Conservation (phyloP, 352 stramenopile genomes). For the Globisporangium middletonii region DNA sequence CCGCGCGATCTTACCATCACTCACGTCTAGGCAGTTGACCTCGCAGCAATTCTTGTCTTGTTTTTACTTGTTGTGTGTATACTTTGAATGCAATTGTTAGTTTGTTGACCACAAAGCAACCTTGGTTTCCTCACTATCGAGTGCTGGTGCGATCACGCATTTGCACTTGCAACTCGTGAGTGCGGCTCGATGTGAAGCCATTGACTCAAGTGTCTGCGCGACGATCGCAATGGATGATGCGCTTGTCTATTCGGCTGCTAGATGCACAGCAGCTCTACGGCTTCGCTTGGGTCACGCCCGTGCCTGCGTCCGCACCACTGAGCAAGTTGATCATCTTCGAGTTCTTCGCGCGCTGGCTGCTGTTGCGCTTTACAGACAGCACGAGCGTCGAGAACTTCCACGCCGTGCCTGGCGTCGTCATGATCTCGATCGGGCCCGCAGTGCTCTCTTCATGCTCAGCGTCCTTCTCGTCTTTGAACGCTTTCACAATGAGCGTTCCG, state of each 20-base stretch:
- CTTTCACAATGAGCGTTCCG: conserved; percentile 69
- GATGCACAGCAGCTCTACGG: background rate
- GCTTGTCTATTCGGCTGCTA: conserved; percentile 8
- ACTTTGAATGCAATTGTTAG: no score
- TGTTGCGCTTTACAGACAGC: conserved; percentile 52
- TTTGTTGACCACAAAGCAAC: no score
- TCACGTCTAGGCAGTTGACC: no score
- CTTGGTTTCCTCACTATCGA: no score
- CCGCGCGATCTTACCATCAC: no score
- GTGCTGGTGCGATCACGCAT: background rate
- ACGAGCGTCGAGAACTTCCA: conserved; percentile 77
- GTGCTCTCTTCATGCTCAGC: conserved; percentile 8
- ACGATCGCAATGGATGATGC: background rate
- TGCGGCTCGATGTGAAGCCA: conserved; percentile 9
- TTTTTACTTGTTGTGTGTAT: no score
- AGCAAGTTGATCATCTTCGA: conserved; percentile 67
- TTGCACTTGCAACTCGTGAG: conserved; percentile 8
- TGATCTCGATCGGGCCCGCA: conserved; percentile 15
- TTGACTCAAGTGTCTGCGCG: background rate
- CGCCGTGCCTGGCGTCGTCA: conserved; percentile 56
- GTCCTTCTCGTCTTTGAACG: conserved; percentile 46
- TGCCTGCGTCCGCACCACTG: background rate
- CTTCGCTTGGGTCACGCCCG: no score
- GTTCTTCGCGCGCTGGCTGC: conserved; percentile 47
- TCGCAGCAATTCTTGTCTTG: no score